Percentiles rank a stretch among this genome's conserved stretches.
Conservation (phyloP, 192 early-diverging fungal species). For the Backusella morwellensis region DNA sequence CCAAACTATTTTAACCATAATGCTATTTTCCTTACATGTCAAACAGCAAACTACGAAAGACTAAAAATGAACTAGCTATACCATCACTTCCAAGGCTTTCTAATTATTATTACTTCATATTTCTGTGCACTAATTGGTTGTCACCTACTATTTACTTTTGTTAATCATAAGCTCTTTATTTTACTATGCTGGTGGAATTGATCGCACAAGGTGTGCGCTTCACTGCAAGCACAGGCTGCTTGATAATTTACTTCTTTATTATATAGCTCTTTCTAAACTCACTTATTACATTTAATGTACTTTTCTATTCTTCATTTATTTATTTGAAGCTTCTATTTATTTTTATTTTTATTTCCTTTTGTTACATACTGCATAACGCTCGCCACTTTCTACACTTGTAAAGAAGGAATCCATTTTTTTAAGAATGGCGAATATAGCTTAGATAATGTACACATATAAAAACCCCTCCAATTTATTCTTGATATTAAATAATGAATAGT, state of each 20-base stretch:
- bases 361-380: neutral
- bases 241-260: conserved; percentile 2
- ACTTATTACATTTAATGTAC: neutral
- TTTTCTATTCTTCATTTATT: neutral
- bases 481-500: neutral
- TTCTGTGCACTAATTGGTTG: neutral
- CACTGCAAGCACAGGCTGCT: conserved; percentile 2
- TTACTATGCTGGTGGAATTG: neutral
- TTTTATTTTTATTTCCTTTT: neutral
- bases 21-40: neutral
- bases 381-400: neutral
- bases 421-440: neutral
- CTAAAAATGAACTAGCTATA: neutral
- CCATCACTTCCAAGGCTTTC: neutral
- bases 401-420: neutral
- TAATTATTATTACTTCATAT: neutral
- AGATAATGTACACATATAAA: neutral
- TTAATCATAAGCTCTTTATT: neutral
- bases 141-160: neutral
- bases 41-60: neutral
- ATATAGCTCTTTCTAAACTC: neutral
- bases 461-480: neutral
- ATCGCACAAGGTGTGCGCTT: neutral
- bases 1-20: neutral
- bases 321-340: neutral